Evolutionary conservation across 345 rosid genomes (phyloP).

Genomic region (Zanthoxylum bungeanum): DNA sequence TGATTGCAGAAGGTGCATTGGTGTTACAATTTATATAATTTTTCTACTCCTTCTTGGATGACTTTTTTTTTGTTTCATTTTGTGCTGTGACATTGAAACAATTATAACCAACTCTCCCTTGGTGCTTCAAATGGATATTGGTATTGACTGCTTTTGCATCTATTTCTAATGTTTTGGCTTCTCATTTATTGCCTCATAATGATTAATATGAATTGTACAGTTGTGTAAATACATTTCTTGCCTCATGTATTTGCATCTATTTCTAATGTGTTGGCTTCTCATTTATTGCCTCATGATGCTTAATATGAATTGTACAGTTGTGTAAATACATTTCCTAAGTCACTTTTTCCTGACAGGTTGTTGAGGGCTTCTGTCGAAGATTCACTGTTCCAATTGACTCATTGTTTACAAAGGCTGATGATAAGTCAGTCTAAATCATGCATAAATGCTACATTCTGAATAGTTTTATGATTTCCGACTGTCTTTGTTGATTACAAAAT

Average conservation of each 20-base stretch:
- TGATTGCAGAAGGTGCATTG: slow-evolving; percentile 3
- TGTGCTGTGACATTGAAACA: slow-evolving; percentile 2
- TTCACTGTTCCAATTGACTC: slow-evolving; percentile 58
- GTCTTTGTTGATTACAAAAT: neutral
- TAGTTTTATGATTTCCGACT: neutral
- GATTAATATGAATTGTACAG: neutral
- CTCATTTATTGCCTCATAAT: neutral
- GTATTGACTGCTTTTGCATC: slow-evolving; percentile 7
- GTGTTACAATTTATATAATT: neutral
- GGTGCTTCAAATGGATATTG: neutral
- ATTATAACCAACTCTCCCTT: neutral
- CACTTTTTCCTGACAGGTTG: slow-evolving; percentile 61
- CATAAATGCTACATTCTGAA: neutral
- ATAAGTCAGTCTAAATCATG: slow-evolving; percentile 40
- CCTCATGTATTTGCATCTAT: slow-evolving; percentile 6
- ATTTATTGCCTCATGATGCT: neutral
- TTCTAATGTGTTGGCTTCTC: neutral
- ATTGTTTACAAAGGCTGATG: slow-evolving; percentile 60
- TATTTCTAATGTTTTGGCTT: neutral
- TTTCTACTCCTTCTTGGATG: neutral
- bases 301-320: neutral
- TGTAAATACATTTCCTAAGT: no score
- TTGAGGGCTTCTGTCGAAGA: slow-evolving; percentile 91
- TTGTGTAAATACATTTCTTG: no score
- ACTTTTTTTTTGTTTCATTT: slow-evolving; percentile 8